Conservation (phyloP, 164 flowering plant genomes). For the Chimonanthus praecox region DNA sequence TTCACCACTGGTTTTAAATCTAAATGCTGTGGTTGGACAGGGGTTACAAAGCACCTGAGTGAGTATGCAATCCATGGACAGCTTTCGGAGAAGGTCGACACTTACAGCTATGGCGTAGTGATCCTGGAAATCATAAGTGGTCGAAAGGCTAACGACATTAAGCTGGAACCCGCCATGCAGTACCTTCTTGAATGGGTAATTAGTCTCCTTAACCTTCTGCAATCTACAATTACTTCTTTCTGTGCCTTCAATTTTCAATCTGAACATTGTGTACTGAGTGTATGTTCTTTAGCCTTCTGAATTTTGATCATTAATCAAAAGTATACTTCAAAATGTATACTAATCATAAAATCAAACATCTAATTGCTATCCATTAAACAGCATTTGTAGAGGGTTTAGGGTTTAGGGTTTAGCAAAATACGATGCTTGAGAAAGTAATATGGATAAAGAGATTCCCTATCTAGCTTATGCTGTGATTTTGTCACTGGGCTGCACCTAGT, state of each 20-base stretch:
- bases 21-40: slow-evolving; percentile 2
- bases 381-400: too few relatives aligned
- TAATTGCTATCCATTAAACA: too few relatives aligned
- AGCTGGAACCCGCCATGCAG: slow-evolving; percentile 21
- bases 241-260: neutral
- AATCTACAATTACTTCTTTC: neutral
- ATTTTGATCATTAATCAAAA: too few relatives aligned
- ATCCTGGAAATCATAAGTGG: slow-evolving; percentile 57
- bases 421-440: too few relatives aligned
- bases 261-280: neutral
- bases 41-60: slow-evolving; percentile 51
- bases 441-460: too few relatives aligned
- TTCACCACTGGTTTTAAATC: neutral
- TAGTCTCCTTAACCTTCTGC: neutral
- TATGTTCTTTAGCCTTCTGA: too few relatives aligned
- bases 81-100: slow-evolving; percentile 51
- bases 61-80: slow-evolving; percentile 64
- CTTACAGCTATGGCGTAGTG: slow-evolving; percentile 54
- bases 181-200: slow-evolving; percentile 55
- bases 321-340: too few relatives aligned
- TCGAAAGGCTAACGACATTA: slow-evolving; percentile 31
- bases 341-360: too few relatives aligned
- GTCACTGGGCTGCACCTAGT: too few relatives aligned
- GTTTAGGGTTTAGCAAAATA: too few relatives aligned
- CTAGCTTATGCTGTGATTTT: too few relatives aligned